Evolutionary conservation across 2,329 filamentous ascomycete genomes (phyloP), one percentile per base, ranked within the genome.

Genomic region (Shiraia bambusicola): DNA sequence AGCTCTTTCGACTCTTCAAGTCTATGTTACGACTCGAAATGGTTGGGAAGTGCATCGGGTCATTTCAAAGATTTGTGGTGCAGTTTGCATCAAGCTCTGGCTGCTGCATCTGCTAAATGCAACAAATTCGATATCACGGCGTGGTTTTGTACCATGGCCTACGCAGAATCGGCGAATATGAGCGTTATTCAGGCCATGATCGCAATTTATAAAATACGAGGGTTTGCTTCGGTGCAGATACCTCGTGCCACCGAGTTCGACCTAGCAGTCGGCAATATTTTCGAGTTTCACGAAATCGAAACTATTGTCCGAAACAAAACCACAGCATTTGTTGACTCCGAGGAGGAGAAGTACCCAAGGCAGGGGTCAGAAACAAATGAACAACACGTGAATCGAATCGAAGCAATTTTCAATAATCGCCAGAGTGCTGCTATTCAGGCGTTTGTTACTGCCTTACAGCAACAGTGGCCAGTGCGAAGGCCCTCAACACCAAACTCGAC

Each of bases 231-330:
- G 2, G 19, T 22, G 19, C 4, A 22, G 19, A 8, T 22, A 8
- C 19, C 19, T 22, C 19, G 19, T 22, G 19, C 19, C 4, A 8
- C 4, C 8, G 4, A 5, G 19, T 22, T 22, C 19, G 8, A 4
- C 8, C 19, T 8, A 22, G 19, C 4, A 8, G 19, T 8, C 8
- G 19, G 86, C 1, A 86, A 88, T 39, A 81, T 35, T 57, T 82
- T 7, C 77, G 79, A 0, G 81, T 81, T 48, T 79, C 78, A 0
- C 65, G 80, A 1, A 71, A 69, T 22, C 8, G 19, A 22, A 22
- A 8, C 19, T 22, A 22, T 22, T 8, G 19, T 22, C 8, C 19
- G 19, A 22, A 5, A 4, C 19, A 22, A 22, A 4, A 22, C 36
- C 5, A 41, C 27, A 19, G 30, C 39, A 8, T 55, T 49, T 22